Percentiles rank a stretch among this genome's conserved stretches.
These are phyloP conservation scores for Ganoderma meredithae DNA, from an alignment of 1,284 basidiomycete genomes.

Conservation along the genomic window DNA sequence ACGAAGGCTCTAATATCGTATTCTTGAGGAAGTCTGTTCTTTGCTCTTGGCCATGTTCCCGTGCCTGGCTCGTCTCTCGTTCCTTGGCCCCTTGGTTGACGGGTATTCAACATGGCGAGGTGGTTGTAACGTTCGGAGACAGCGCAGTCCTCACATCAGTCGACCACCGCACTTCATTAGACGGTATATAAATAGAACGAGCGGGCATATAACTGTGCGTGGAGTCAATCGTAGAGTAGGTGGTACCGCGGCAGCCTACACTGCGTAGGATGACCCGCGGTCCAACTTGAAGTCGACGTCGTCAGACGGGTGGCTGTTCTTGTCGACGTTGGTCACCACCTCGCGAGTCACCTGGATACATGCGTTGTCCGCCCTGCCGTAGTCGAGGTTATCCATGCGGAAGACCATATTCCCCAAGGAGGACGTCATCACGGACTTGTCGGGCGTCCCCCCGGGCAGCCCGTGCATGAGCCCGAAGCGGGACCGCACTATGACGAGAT, in stretches of 20 bases:
- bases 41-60: not conserved
- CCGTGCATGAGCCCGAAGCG: slow-evolving; percentile 21
- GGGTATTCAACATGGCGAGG: not conserved
- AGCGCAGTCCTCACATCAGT: not conserved
- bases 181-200: not conserved
- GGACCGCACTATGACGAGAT: slow-evolving; percentile 20
- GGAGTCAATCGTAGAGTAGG: not conserved
- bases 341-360: slow-evolving; percentile 2
- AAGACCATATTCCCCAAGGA: not conserved
- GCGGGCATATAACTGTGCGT: not conserved
- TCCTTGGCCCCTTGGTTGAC: not conserved
- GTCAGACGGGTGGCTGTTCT: not conserved
- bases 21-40: not conserved
- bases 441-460: not conserved
- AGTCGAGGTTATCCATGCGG: not conserved
- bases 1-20: not conserved
- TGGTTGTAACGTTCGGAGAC: not conserved
- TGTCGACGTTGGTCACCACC: slow-evolving; percentile 1
- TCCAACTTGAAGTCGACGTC: not conserved
- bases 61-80: not conserved
- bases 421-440: not conserved
- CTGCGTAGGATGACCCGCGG: not conserved
- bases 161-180: not conserved
- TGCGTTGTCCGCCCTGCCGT: not conserved
- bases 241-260: not conserved